Evolutionary conservation across 768 basidiomycete genomes (phyloP), one percentile per base, ranked within the genome.

Genomic region (Strobilomyces confusus): DNA sequence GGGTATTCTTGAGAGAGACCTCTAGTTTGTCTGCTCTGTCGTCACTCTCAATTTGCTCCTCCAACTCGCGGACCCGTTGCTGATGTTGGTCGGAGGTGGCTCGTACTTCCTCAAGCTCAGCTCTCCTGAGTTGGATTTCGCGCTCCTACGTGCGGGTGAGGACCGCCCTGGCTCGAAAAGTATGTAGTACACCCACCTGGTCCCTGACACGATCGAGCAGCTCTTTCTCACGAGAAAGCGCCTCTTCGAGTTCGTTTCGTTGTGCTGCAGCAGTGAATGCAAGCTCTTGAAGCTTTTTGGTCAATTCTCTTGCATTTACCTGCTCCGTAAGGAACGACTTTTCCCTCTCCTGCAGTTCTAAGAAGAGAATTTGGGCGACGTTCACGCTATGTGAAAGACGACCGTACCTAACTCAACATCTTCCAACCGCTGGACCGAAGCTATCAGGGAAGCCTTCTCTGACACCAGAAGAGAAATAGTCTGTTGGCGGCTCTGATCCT

Each of bases 11-110:
- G 44, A 93, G 71, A 9, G 86, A 86, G 42, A 72, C 71, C 64
- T 92, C 89, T 23, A 92, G 70, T 40, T 78, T 77, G 57, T 91
- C 90, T 15, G 84, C 83, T 38, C 87, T 84, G 68, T 92, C 89
- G 63, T 93, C 90, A 55, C 80, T 84, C 67, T 92, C 83, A 20
- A 93, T 84, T 58, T 89, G 87, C 56, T 92, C 90, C 61, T 89
- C 83, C 30, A 93, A 69, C 58, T 92, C 88, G 25, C 81, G 83
- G 23, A 85, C 76, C 50, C 80, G 75, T 42, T 82, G 77, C 54
- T 79, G 77, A 56, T 77, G 75, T 44, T 79, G 77, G 45, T 80
- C 79, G 5, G 79, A 76, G 54, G 82, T 76, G 36, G 76, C 71
- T 45, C 77, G 80, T 30, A 80, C 67, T 34, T 85, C 83, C 41